Conservation (phyloP, 2,329 filamentous ascomycete species). For the Hysterium pulicare region DNA sequence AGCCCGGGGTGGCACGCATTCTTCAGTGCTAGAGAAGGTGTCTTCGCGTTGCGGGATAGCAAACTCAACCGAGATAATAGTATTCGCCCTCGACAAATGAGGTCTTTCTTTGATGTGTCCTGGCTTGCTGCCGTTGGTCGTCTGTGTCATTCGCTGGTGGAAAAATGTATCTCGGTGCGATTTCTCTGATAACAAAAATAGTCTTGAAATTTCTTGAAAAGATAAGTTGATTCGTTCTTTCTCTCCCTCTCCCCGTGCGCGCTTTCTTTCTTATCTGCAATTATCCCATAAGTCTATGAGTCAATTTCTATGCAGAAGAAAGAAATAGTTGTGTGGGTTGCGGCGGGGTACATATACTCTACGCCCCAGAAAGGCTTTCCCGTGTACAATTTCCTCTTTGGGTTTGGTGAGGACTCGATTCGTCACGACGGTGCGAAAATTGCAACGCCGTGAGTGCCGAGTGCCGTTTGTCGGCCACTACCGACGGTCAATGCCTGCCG, state of each 20-base stretch:
- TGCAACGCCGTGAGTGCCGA: conserved; percentile 1
- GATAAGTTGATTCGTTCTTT: too few species aligned
- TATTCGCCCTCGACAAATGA: conserved; percentile 23
- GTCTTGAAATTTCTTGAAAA: too few species aligned
- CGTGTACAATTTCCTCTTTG: neutral
- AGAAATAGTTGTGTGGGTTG: neutral
- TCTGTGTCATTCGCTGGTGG: conserved; percentile 26
- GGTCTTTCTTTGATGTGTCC: conserved; percentile 30
- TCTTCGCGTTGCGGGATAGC: conserved; percentile 26
- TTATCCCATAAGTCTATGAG: conserved; percentile 2
- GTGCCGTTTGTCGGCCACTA: neutral
- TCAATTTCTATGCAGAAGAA: too few species aligned
- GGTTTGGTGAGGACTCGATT: neutral
- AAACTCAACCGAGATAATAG: conserved; percentile 29
- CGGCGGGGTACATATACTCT: conserved; percentile 3
- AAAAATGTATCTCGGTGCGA: too few species aligned
- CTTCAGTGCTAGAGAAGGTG: conserved; percentile 22
- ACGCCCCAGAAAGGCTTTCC: neutral
- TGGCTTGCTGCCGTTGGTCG: conserved; percentile 46
- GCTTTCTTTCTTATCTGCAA: neutral
- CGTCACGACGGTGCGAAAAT: conserved; percentile 1
- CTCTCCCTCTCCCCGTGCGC: too few species aligned
- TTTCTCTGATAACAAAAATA: too few species aligned
- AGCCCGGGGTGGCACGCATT: conserved; percentile 36
- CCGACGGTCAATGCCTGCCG: too few species aligned